A percentile compares a stretch with the other conserved stretches of the same genome.
Conservation (phyloP, 192 early-diverging fungal genomes). For the Bifiguratus adelaidae region DNA sequence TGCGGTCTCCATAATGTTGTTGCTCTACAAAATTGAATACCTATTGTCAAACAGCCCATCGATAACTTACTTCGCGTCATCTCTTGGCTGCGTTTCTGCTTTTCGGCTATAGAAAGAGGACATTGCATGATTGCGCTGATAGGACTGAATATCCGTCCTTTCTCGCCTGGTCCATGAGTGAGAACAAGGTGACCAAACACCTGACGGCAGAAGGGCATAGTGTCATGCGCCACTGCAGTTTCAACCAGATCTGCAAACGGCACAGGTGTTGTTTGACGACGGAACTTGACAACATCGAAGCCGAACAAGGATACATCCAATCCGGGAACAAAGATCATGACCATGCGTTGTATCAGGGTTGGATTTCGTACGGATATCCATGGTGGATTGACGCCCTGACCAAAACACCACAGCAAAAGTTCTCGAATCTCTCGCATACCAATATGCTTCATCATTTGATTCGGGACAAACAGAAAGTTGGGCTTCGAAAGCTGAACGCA, state of each 20-base stretch:
- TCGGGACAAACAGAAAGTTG: conserved; percentile 3
- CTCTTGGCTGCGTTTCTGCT: conserved; percentile 16
- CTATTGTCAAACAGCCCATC: neutral
- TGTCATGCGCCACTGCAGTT: conserved; percentile 2
- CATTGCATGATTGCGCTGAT: conserved; percentile 26
- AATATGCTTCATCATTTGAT: neutral
- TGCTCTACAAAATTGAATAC: neutral
- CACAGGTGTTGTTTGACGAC: conserved; percentile 11
- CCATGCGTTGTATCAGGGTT: conserved; percentile 18
- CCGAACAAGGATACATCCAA: conserved; percentile 29
- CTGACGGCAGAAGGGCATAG: conserved; percentile 10
- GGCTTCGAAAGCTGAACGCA: too few species aligned
- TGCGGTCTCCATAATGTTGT: conserved; percentile 1
- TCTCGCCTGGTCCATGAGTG: conserved; percentile 19
- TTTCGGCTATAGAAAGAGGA: conserved; percentile 22
- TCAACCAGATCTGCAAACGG: conserved; percentile 2
- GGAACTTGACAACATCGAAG: conserved; percentile 4
- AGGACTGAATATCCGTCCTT: conserved; percentile 19
- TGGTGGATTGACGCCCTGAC: conserved; percentile 16
- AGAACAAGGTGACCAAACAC: conserved; percentile 18
- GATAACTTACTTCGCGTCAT: conserved; percentile 8
- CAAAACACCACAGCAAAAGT: conserved; percentile 26
- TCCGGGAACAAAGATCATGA: conserved; percentile 26
- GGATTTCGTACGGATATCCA: conserved; percentile 25
- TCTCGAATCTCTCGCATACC: conserved; percentile 25